Conservation (phyloP, 148 eudicot species). For the Talinum fruticosum region DNA sequence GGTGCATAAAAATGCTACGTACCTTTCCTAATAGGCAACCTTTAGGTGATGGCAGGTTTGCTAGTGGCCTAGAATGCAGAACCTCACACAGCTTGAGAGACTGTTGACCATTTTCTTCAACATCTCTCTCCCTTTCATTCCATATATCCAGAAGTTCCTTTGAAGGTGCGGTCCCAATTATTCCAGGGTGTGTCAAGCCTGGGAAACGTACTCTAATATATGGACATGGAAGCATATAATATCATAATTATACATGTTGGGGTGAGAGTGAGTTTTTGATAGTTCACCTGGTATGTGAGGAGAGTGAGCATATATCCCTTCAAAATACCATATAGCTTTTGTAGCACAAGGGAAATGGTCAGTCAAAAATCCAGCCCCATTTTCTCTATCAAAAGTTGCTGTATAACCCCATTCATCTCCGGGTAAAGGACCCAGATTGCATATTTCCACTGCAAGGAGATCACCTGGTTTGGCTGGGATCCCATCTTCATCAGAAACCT, state of each 20-base stretch:
- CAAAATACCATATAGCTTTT: slow-evolving; percentile 96
- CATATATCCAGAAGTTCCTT: slow-evolving; percentile 79
- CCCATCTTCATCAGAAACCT: slow-evolving; percentile 58
- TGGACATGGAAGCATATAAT: background rate
- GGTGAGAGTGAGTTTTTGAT: background rate
- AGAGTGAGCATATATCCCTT: slow-evolving; percentile 90
- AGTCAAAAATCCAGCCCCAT: slow-evolving; percentile 89
- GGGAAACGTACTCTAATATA: slow-evolving; percentile 76
- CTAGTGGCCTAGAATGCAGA: slow-evolving; percentile 76
- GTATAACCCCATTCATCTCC: slow-evolving; percentile 97
- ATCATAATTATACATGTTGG: background rate
- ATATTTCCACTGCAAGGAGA: slow-evolving; percentile 79
- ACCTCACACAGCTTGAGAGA: slow-evolving; percentile 79
- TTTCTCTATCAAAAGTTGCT: slow-evolving; percentile 90
- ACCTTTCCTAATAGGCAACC: slow-evolving; percentile 92
- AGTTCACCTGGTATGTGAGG: slow-evolving; percentile 85
- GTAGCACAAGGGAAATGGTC: slow-evolving; percentile 92
- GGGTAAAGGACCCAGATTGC: slow-evolving; percentile 94
- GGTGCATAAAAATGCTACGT: background rate
- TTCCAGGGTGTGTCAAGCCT: slow-evolving; percentile 90
- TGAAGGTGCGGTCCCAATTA: slow-evolving; percentile 94
- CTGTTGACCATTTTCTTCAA: slow-evolving; percentile 74
- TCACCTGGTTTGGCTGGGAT: slow-evolving; percentile 77
- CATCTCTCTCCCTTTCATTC: slow-evolving; percentile 73
- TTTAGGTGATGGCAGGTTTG: slow-evolving; percentile 79